These are phyloP conservation scores for Suillus weaverae DNA, from an alignment of 768 basidiomycete species.

Conservation along the genomic window DNA sequence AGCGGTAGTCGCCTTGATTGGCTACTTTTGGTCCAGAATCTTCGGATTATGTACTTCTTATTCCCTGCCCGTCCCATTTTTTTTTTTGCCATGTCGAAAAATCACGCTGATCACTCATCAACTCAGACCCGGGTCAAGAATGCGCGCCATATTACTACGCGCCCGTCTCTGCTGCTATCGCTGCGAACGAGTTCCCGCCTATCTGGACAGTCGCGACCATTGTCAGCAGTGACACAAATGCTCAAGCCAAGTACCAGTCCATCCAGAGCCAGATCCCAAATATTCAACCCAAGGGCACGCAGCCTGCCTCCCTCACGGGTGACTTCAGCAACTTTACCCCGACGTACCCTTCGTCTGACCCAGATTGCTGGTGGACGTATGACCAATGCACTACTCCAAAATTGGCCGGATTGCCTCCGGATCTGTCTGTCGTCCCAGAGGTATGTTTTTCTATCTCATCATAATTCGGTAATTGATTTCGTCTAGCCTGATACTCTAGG, in stretches of 20 bases:
- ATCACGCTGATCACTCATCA: neutral
- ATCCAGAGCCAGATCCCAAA: conserved; percentile 49
- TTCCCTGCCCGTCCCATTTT: neutral
- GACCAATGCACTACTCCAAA: conserved; percentile 50
- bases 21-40: neutral
- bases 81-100: neutral
- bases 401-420: conserved; percentile 39
- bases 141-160: conserved; percentile 46
- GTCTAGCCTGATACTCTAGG: conserved; percentile 53
- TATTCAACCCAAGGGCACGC: conserved; percentile 39
- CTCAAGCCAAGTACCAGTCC: conserved; percentile 41
- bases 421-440: conserved; percentile 50
- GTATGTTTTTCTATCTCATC: conserved; percentile 23
- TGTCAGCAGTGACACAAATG: conserved; percentile 43
- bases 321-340: conserved; percentile 33
- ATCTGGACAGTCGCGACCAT: conserved; percentile 48
- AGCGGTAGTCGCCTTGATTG: neutral
- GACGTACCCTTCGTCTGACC: conserved; percentile 41
- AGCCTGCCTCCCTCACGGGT: conserved; percentile 24
- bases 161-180: conserved; percentile 31
- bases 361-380: conserved; percentile 48
- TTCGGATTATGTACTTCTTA: neutral
- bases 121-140: conserved; percentile 36
- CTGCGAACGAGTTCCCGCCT: conserved; percentile 38
- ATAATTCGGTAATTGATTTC: neutral